Base-by-base conservation (phyloP, 208 protist species). In the Kentomonas sorsogonicus region DNA sequence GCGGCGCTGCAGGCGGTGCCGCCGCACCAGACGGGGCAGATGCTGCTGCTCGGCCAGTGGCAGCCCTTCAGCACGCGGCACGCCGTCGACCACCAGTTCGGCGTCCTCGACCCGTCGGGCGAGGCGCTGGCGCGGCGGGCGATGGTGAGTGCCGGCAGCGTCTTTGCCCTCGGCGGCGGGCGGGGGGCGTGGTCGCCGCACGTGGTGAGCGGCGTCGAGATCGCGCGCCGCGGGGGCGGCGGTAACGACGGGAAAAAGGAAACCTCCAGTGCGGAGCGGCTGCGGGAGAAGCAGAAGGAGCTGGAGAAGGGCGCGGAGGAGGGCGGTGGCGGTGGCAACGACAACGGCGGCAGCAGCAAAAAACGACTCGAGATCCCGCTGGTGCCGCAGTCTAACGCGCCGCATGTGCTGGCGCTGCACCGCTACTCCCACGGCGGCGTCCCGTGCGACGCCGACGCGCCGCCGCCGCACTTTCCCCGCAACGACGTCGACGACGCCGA, bases 41-140 rank as follows among this genome's bases (percentile, higher is more conserved):
- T 67, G 3, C 39, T 83, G 25, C 46, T 73, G 10, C 36, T 77
- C 4, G 79, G 75, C 23, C 65, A 74, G 31, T 86, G 80, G 80
- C 60, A 77, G 36, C 84, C 84, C 7, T 72, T 72, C 55, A 30
- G 27, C 1, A 48, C 46, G 13, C 43, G 63, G 18, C 51, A 48
- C 11, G 43, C 50, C 6, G 46, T 60, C 1, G 44, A 58, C 3
- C 15, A n/a, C n/a, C n/a, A 43, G 2, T 53, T 91, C 41, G 18
- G 63, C 30, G 55, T 84, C 16, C 56, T 74, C 2, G 80, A 91
- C 53, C 72, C 73, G 0, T 57, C 84, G 0, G 77, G 80, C 0
- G 72, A 77, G 46, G 56, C 62, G 25, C 77, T 91, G 23, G 55
- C 65, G 18, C 58, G 68, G n/a, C 77, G 79, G n/a, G 59, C 79